Percentiles rank a stretch among this genome's conserved stretches.
Conservation (phyloP, 2,329 filamentous ascomycete species). For the Pseudogymnoascus verrucosus region DNA sequence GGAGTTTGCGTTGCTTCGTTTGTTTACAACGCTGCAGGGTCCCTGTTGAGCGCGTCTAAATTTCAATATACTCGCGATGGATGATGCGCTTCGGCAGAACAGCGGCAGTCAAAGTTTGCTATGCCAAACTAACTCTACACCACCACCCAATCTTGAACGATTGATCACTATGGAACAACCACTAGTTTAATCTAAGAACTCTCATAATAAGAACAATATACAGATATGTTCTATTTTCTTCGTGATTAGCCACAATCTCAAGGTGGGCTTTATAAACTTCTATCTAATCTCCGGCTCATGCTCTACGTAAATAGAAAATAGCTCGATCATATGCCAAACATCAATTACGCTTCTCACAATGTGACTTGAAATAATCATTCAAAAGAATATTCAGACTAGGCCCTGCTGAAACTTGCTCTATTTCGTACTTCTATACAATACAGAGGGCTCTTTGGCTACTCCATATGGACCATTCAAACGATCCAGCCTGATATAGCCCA, state of each 20-base stretch:
- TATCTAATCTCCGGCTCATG: background rate
- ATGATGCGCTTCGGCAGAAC: slow-evolving; percentile 2
- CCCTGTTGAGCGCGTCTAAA: slow-evolving; percentile 3
- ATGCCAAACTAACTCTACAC: background rate
- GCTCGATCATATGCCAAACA: background rate
- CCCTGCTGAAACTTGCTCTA: background rate
- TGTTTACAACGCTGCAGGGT: slow-evolving; percentile 8
- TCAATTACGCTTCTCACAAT: background rate
- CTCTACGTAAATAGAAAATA: background rate
- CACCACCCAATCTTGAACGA: background rate
- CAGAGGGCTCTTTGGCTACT: slow-evolving; percentile 1
- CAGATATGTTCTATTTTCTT: background rate
- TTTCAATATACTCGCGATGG: background rate
- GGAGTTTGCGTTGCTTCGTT: background rate
- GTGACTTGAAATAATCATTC: background rate
- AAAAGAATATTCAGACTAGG: background rate
- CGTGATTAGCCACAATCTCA: background rate
- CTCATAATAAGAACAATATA: background rate
- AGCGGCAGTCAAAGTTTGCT: background rate
- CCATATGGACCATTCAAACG: background rate
- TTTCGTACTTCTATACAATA: slow-evolving; percentile 9
- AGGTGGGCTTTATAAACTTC: background rate
- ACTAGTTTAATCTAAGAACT: background rate
- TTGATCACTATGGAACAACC: background rate
- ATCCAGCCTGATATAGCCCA: background rate